Base-by-base conservation (phyloP, 129 eudicot species). In the Scalesia atractyloides region DNA sequence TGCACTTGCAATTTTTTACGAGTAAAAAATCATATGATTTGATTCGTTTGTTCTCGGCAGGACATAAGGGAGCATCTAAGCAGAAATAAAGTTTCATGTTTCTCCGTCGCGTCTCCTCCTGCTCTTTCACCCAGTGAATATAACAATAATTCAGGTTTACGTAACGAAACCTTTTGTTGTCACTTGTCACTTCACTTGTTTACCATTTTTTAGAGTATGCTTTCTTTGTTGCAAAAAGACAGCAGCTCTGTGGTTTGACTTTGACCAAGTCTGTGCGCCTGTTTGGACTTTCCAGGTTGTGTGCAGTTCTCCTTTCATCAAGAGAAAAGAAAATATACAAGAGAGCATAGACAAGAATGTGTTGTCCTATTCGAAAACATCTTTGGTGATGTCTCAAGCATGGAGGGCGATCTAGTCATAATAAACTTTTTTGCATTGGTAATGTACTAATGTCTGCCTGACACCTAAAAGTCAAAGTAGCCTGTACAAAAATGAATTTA, bases 371-470 rank as follows among this genome's bases (percentile, higher is more conserved):
- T 91, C 80, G 99, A 88, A 60, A 76, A 73, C 72, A 88, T 90
- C 51, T 95, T 86, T 74, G 87, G 87, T 47, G 89, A 90, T 76
- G 79, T 79, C 66, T 77, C 81, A 12, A 57, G 57, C 81, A 16
- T 86, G 63, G 83, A 83, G 76, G 85, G 83, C 33, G 99, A 95
- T 76, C 65, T 95, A 39, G 78, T 90, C 68, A 79, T 88, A 69
- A 88, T 95, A 71, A 95, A 95, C 83, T 88, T 95, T 77, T 95
- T 95, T 71, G 97, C 97, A 60, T 75, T 95, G 96, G 97, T 92
- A 88, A 76, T 57, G 15, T 62, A 66, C 60, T 92, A 88, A 79
- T 57, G 15, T 62, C 70, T 49, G 41, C 44, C 26, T 75, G 69
- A 15, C 22, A 72, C 15, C 73, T 76, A 44, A 39, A 70, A 64